These are phyloP conservation scores for Vachellia collinsii DNA, from an alignment of 306 rosid genomes.

Conservation along the genomic window DNA sequence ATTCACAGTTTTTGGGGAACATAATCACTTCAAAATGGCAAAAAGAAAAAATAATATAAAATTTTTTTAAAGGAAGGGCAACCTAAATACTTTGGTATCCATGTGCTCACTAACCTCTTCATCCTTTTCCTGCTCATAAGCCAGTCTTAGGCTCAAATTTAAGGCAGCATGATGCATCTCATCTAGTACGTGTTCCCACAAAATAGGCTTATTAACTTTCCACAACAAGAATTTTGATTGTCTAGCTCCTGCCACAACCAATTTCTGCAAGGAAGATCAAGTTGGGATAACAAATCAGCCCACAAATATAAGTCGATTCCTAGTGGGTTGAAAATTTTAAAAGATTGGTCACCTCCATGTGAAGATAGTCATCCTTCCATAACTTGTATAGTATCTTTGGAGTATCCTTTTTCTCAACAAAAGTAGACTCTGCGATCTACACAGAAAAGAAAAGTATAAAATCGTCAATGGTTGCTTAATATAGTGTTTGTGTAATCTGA, in stretches of 20 bases:
- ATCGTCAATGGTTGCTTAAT: background rate
- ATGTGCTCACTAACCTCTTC: conserved; percentile 59
- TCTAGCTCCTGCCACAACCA: conserved; percentile 40
- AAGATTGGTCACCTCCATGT: conserved; percentile 72
- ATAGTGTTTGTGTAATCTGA: background rate
- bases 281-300: conserved; percentile 20
- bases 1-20: background rate
- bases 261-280: conserved; percentile 62
- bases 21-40: background rate
- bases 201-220: conserved; percentile 67
- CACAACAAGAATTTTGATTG: conserved; percentile 52
- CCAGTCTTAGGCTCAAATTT: conserved; percentile 69
- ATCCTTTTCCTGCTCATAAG: conserved; percentile 62
- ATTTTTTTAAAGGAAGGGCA: conserved; percentile 2
- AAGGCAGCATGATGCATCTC: conserved; percentile 93
- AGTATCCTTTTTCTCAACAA: conserved; percentile 81
- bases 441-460: conserved; percentile 17
- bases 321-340: conserved; percentile 3
- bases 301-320: conserved; percentile 17
- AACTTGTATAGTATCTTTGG: conserved; percentile 68
- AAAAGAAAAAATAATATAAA: background rate
- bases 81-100: background rate
- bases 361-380: conserved; percentile 84
- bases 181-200: conserved; percentile 73
- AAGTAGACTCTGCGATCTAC: conserved; percentile 73